phyloP scores from a whole-genome alignment of 495 filamentous ascomycete species.

The Pyronema omphalodes region DNA sequence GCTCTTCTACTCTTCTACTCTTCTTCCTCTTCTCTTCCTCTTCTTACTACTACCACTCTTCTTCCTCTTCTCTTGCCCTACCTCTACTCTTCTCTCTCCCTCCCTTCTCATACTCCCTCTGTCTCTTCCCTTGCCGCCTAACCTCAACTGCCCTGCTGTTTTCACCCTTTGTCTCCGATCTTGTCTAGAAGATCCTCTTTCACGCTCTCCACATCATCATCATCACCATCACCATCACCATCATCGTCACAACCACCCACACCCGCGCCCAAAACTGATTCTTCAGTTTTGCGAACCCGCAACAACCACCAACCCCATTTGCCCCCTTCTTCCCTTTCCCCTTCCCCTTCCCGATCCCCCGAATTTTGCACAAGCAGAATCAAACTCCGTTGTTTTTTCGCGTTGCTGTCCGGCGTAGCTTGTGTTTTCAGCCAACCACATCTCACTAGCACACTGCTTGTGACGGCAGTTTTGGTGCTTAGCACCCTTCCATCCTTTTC shows the following conservation, averaged over 20 bases:
- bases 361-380: too few species aligned
- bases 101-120: too few species aligned
- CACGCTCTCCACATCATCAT: not conserved
- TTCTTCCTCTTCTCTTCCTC: not conserved
- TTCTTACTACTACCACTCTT: too few species aligned
- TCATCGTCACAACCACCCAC: too few species aligned
- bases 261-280: not conserved
- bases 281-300: not conserved
- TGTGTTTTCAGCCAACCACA: too few species aligned
- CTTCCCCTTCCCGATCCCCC: too few species aligned
- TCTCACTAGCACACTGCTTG: not conserved
- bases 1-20: conserved; percentile 6
- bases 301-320: not conserved
- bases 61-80: conserved; percentile 7
- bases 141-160: too few species aligned
- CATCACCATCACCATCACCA: conserved; percentile 1
- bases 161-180: too few species aligned
- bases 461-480: not conserved
- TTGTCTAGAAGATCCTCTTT: not conserved
- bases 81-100: not conserved
- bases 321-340: not conserved
- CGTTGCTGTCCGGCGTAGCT: too few species aligned
- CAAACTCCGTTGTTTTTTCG: too few species aligned
- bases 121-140: too few species aligned
- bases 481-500: too few species aligned